Percentiles rank a stretch among this genome's conserved stretches.
Conservation (phyloP, 2,329 filamentous ascomycete species). For the Trichoderma koningii region DNA sequence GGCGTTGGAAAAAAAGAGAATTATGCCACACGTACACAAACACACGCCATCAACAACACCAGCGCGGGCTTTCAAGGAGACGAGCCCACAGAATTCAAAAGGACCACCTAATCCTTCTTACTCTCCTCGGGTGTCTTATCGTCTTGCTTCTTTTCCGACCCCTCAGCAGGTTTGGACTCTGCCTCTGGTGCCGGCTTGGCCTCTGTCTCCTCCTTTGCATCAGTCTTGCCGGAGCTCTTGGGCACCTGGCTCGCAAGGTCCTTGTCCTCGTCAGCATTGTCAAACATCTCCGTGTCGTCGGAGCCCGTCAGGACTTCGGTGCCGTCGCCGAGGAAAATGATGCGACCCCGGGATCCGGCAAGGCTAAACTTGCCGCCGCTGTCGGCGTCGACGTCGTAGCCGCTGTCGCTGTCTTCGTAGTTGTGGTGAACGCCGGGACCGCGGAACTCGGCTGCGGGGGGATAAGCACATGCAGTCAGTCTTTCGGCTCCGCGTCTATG, state of each 20-base stretch:
- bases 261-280: constrained; percentile 80
- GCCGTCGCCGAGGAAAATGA: constrained; percentile 94
- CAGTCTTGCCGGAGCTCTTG: constrained; percentile 50
- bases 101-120: constrained; percentile 44
- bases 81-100: constrained; percentile 29
- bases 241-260: constrained; percentile 82
- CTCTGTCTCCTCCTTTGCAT: constrained; percentile 32
- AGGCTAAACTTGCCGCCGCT: constrained; percentile 65
- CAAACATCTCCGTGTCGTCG: constrained; percentile 91
- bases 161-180: constrained; percentile 33
- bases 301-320: constrained; percentile 88
- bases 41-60: constrained; percentile 1
- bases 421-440: constrained; percentile 80
- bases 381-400: constrained; percentile 75
- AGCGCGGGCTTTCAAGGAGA: constrained; percentile 25
- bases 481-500: constrained; percentile 28
- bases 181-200: constrained; percentile 33
- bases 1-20: constrained; percentile 6
- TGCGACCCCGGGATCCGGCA: constrained; percentile 75
- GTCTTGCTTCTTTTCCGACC: constrained; percentile 34
- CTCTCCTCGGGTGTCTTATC: constrained; percentile 35
- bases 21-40: constrained; percentile 1
- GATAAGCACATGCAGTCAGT: constrained; percentile 32
- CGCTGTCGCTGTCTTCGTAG: constrained; percentile 76
- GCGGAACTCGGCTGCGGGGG: constrained; percentile 72